A percentile compares a stretch with the other conserved stretches of the same genome.
These are phyloP conservation scores for Zychaea mexicana DNA, from an alignment of 371 early-diverging fungal species.

Conservation along the genomic window DNA sequence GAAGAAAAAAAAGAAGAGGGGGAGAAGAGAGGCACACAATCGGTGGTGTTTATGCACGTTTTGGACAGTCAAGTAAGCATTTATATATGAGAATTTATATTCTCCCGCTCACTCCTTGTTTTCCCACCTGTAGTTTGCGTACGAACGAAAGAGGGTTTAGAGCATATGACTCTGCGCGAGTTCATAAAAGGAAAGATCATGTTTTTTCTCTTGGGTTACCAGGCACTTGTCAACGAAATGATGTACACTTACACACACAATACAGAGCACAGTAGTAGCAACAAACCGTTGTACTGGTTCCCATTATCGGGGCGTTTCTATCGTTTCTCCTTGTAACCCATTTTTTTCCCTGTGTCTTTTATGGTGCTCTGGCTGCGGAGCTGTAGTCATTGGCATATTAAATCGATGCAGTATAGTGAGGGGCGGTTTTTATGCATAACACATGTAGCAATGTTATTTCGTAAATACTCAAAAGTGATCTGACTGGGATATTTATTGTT, in stretches of 20 bases:
- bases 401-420: too few relatives aligned
- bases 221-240: constrained; percentile 1
- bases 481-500: too few relatives aligned
- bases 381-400: too few relatives aligned
- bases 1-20: background rate
- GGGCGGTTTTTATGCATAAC: too few relatives aligned
- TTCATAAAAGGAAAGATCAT: constrained; percentile 4
- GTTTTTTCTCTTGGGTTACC: background rate
- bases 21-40: background rate
- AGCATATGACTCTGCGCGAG: background rate
- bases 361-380: too few relatives aligned
- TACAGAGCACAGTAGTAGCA: too few relatives aligned
- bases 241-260: too few relatives aligned
- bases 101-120: background rate
- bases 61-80: background rate
- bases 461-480: too few relatives aligned
- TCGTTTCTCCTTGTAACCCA: too few relatives aligned
- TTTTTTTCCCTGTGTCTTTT: too few relatives aligned
- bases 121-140: background rate
- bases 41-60: background rate
- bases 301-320: background rate
- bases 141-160: background rate
- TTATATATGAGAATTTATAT: background rate
- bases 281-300: too few relatives aligned
- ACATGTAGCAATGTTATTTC: too few relatives aligned